phyloP scores from a whole-genome alignment of 331 rosid genomes.

The Stylosanthes scabra region DNA sequence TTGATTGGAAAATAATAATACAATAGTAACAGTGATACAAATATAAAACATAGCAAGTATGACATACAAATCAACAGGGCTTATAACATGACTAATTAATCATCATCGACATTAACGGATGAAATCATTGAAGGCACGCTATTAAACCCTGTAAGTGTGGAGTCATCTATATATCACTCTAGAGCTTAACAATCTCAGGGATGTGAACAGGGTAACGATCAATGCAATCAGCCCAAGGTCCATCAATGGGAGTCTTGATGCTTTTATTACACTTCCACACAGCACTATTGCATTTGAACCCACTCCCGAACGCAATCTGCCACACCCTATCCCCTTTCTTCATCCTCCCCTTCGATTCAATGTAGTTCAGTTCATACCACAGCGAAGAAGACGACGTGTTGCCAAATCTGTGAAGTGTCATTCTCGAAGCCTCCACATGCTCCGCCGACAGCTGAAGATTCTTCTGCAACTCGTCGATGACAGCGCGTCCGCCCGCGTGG shows the following conservation, averaged over 20 bases:
- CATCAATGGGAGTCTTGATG: slow-evolving; percentile 62
- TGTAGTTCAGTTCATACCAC: slow-evolving; percentile 55
- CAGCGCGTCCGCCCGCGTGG: slow-evolving; percentile 59
- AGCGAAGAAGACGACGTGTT: slow-evolving; percentile 52
- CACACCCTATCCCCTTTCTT: slow-evolving; percentile 54
- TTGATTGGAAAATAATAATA: slow-evolving; percentile 19
- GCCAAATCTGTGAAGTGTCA: slow-evolving; percentile 55
- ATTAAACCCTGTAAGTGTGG: neutral
- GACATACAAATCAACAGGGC: slow-evolving; percentile 40
- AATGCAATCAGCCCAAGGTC: slow-evolving; percentile 91
- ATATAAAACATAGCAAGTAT: slow-evolving; percentile 28
- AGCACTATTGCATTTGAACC: slow-evolving; percentile 93
- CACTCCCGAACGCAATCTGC: slow-evolving; percentile 61
- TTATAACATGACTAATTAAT: slow-evolving; percentile 16
- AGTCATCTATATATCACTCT: neutral
- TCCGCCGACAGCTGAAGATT: slow-evolving; percentile 50
- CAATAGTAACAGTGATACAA: neutral
- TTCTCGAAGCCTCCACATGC: slow-evolving; percentile 57
- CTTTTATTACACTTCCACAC: slow-evolving; percentile 87
- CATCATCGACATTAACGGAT: neutral
- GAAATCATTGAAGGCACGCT: too few species aligned
- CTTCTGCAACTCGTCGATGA: slow-evolving; percentile 56
- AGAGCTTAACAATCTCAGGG: slow-evolving; percentile 92
- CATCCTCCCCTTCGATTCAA: slow-evolving; percentile 58
- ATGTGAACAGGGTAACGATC: slow-evolving; percentile 86